Base-by-base conservation (phyloP, 768 basidiomycete genomes). In the Macrolepiota fuliginosa region DNA sequence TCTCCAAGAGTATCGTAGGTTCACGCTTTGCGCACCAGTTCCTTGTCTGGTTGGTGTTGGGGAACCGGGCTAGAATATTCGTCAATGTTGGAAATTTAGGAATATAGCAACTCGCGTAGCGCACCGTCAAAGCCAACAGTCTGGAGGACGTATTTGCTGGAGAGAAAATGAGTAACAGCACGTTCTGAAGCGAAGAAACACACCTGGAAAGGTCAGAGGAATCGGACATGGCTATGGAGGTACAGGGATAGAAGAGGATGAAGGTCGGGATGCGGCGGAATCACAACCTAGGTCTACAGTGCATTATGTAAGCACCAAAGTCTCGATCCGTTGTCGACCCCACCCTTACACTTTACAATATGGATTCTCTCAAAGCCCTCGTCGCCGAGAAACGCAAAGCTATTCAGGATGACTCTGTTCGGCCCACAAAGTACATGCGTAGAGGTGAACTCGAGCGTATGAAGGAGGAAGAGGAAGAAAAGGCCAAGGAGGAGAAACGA, bases 101-200 rank as follows among this genome's bases (percentile, higher is more conserved):
- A 27, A 52, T 4, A 35, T n/a, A 12, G 52, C 49, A 25, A 53
- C 42, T 61, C 27, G 52, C 17, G 32, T 36, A 40, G 74, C 81
- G 66, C 60, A 90, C 89, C 91, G 73, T 98, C 96, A 74, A 98
- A 99, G 62, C 90, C 91, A 66, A 93, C 96, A 62, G 97, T 99
- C 76, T 96, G 91, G 65, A 99, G 87, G 64, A 89, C 82, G 77
- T 86, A 92, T 83, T 89, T 92, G 80, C 91, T 94, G 56, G 2
- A 42, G 56, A 67, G 66, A 57, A 51, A 60, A 45, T 62, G 55
- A 55, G 57, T 29, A 56, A 15, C 0, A 10, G 45, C 60, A 25
- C 11, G 27, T 17, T 10, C 15, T 5, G 40, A 13, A 13, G 0
- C 25, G 40, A 5, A 61, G 22, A 19, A 4, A 67, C 66, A 58